Conservation (phyloP, 768 basidiomycete species). For the Lepiota venenata region DNA sequence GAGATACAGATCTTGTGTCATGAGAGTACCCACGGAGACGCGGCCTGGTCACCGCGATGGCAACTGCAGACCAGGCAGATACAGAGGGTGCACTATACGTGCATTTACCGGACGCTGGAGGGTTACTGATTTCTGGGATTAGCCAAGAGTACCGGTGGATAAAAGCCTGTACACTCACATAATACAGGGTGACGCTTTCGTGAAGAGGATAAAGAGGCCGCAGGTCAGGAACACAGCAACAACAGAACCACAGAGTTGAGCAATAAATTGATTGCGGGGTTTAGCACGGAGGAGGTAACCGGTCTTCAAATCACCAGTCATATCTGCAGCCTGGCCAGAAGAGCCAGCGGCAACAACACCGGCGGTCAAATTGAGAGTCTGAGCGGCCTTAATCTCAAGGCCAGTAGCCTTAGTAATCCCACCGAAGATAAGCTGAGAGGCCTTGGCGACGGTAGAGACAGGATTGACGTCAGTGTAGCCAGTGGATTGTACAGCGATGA, state of each 20-base stretch:
- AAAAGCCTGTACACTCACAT: conserved; percentile 27
- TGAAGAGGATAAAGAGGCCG: conserved; percentile 61
- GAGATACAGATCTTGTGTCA: not conserved
- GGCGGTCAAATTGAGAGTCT: conserved; percentile 46
- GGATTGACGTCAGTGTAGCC: conserved; percentile 64
- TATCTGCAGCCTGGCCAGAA: conserved; percentile 56
- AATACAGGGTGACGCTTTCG: conserved; percentile 60
- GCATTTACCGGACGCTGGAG: conserved; percentile 30
- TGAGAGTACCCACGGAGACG: conserved; percentile 36
- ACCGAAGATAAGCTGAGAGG: conserved; percentile 64
- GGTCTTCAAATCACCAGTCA: conserved; percentile 70
- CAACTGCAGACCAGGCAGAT: conserved; percentile 54
- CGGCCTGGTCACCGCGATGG: conserved; percentile 45
- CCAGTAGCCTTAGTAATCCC: conserved; percentile 50
- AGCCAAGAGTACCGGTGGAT: not conserved
- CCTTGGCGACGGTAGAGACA: conserved; percentile 57
- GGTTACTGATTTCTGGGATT: conserved; percentile 18
- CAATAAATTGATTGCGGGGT: conserved; percentile 60
- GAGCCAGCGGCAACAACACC: conserved; percentile 54
- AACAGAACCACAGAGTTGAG: conserved; percentile 53
- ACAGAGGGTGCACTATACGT: conserved; percentile 56
- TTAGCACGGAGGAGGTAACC: conserved; percentile 65
- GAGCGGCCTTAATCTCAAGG: conserved; percentile 30
- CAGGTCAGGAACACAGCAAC: conserved; percentile 58
- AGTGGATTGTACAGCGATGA: conserved; percentile 60